Evolutionary conservation across 257 asterid genomes (phyloP).

Genomic region (Nicotiana obtusifolia): DNA sequence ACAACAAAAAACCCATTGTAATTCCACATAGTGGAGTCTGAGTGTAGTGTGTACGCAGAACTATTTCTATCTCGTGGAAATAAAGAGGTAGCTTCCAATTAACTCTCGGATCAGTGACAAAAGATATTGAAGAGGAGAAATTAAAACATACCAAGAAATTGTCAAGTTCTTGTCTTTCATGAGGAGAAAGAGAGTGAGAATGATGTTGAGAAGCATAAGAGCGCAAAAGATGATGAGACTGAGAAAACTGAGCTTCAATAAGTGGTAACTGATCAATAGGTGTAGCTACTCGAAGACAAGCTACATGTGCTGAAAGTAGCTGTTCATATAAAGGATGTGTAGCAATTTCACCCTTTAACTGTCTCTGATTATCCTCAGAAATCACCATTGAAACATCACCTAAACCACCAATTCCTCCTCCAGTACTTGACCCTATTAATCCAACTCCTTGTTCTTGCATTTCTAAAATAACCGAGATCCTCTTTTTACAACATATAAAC

Average conservation of each 20-base stretch:
- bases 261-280: slow-evolving; percentile 89
- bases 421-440: slow-evolving; percentile 22
- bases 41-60: no score
- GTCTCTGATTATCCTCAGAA: slow-evolving; percentile 27
- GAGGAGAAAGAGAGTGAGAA: slow-evolving; percentile 41
- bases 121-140: neutral
- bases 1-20: no score
- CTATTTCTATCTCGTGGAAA: no score
- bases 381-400: slow-evolving; percentile 25
- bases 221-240: slow-evolving; percentile 58
- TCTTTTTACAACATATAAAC: neutral
- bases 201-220: slow-evolving; percentile 49
- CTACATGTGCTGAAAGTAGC: slow-evolving; percentile 84
- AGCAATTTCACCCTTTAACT: slow-evolving; percentile 80
- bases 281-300: slow-evolving; percentile 96
- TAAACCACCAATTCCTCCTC: slow-evolving; percentile 11
- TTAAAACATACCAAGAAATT: slow-evolving; percentile 62
- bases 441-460: slow-evolving; percentile 42
- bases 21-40: no score
- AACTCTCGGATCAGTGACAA: neutral
- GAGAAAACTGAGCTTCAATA: slow-evolving; percentile 82
- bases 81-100: no score
- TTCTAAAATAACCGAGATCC: neutral
- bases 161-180: slow-evolving; percentile 74
- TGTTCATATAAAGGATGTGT: slow-evolving; percentile 82